Percentiles rank a stretch among this genome's conserved stretches.
Evolutionary conservation across 1,284 basidiomycete genomes (phyloP).

Genomic region (Ustilago trichophora): DNA sequence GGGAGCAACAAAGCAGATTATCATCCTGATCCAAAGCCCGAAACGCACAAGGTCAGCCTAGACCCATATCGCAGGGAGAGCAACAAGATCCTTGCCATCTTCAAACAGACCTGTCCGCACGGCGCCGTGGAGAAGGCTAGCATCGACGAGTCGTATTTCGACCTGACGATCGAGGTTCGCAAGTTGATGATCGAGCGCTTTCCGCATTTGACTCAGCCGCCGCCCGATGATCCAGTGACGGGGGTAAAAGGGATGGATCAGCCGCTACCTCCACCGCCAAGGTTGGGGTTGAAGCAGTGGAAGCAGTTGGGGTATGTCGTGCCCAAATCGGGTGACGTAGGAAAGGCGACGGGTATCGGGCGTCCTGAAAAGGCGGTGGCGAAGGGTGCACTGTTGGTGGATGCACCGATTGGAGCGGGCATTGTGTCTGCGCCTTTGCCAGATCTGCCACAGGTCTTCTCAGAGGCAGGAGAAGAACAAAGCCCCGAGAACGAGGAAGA

Average conservation of each 20-base stretch:
- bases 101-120: constrained; percentile 78
- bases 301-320: constrained; percentile 75
- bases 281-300: constrained; percentile 74
- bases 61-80: constrained; percentile 93
- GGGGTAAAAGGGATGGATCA: constrained; percentile 75
- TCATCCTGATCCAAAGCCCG: constrained; percentile 78
- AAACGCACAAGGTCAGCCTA: constrained; percentile 93
- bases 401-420: constrained; percentile 40
- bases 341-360: constrained; percentile 55
- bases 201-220: constrained; percentile 73
- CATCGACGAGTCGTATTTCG: constrained; percentile 70
- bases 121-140: constrained; percentile 73
- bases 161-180: constrained; percentile 62
- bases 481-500: constrained; percentile 21
- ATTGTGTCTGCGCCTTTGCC: constrained; percentile 22
- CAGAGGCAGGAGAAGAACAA: not conserved
- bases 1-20: constrained; percentile 82
- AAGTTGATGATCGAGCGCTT: constrained; percentile 66
- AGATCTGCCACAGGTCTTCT: constrained; percentile 6
- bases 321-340: constrained; percentile 71
- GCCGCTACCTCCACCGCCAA: constrained; percentile 78
- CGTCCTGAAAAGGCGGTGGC: constrained; percentile 49
- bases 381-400: constrained; percentile 36
- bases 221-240: constrained; percentile 23
- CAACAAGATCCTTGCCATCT: constrained; percentile 84